These are phyloP conservation scores for Kodamaea fukazawae DNA, from an alignment of 805 yeast species.

Conservation along the genomic window DNA sequence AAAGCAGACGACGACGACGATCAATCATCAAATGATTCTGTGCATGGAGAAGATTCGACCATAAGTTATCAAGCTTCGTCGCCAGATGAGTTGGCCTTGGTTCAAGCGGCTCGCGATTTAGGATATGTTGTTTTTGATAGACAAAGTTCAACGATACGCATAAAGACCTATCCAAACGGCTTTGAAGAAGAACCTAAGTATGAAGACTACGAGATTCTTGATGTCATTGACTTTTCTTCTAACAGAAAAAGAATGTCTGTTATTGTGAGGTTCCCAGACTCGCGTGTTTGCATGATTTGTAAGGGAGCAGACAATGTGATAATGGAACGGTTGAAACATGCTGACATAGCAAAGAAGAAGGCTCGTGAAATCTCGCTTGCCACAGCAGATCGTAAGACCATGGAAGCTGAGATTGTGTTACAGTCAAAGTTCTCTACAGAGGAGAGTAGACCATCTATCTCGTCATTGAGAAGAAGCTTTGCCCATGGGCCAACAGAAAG, in stretches of 20 bases:
- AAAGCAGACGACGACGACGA: slow-evolving; percentile 28
- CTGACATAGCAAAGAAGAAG: slow-evolving; percentile 59
- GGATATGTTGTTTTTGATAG: slow-evolving; percentile 83
- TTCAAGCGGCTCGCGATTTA: slow-evolving; percentile 91
- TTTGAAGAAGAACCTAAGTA: slow-evolving; percentile 59
- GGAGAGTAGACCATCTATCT: slow-evolving; percentile 31
- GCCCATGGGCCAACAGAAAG: slow-evolving; percentile 17
- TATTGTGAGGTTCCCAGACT: slow-evolving; percentile 74
- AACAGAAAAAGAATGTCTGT: slow-evolving; percentile 92
- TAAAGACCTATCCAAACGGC: slow-evolving; percentile 83
- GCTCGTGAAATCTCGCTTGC: slow-evolving; percentile 58
- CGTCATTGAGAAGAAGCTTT: slow-evolving; percentile 31
- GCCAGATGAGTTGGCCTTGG: slow-evolving; percentile 93
- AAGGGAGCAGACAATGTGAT: slow-evolving; percentile 96
- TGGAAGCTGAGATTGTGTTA: slow-evolving; percentile 74
- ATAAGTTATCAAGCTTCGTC: slow-evolving; percentile 90
- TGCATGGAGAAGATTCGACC: slow-evolving; percentile 25
- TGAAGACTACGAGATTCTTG: slow-evolving; percentile 73
- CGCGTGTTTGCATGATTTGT: slow-evolving; percentile 71
- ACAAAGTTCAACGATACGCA: slow-evolving; percentile 53
- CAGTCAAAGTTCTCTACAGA: slow-evolving; percentile 49
- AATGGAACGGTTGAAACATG: slow-evolving; percentile 63
- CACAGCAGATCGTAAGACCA: slow-evolving; percentile 61
- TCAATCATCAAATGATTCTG: not conserved
- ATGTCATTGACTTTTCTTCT: slow-evolving; percentile 82